Conservation (phyloP, 345 rosid genomes). For the Brassica cretica region DNA sequence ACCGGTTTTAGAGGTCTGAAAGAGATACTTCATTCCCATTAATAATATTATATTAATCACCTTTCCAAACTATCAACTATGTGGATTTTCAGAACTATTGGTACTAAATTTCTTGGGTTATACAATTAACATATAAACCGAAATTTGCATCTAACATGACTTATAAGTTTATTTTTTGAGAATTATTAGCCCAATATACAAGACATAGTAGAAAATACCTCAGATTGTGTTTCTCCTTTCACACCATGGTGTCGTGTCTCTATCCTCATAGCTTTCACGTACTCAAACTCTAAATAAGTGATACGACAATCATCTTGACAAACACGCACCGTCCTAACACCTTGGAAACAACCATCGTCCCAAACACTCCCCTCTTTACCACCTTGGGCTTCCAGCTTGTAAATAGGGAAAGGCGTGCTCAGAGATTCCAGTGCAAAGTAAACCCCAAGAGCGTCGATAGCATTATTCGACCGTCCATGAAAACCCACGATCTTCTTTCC, state of each 20-base stretch:
- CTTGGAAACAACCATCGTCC: neutral
- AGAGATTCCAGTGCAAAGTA: neutral
- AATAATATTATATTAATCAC: neutral
- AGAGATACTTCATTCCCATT: neutral
- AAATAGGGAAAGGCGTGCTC: neutral
- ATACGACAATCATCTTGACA: constrained; percentile 23
- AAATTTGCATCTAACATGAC: too few relatives aligned
- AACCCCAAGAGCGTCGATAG: neutral
- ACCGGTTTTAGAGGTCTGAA: neutral
- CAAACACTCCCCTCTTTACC: neutral
- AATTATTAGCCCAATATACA: neutral
- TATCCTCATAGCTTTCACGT: neutral
- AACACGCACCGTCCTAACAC: constrained; percentile 7
- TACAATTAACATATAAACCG: too few relatives aligned
- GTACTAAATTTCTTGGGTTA: too few relatives aligned
- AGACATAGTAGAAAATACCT: neutral
- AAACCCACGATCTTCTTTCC: constrained; percentile 13
- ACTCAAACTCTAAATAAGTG: constrained; percentile 28
- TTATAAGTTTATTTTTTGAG: neutral
- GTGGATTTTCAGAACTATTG: neutral
- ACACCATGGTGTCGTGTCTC: constrained; percentile 18
- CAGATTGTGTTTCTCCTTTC: constrained; percentile 10
- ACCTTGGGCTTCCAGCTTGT: neutral
- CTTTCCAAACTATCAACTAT: neutral
- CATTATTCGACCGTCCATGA: neutral